Conservation (phyloP, 1,284 basidiomycete species). For the Chiua sp. region DNA sequence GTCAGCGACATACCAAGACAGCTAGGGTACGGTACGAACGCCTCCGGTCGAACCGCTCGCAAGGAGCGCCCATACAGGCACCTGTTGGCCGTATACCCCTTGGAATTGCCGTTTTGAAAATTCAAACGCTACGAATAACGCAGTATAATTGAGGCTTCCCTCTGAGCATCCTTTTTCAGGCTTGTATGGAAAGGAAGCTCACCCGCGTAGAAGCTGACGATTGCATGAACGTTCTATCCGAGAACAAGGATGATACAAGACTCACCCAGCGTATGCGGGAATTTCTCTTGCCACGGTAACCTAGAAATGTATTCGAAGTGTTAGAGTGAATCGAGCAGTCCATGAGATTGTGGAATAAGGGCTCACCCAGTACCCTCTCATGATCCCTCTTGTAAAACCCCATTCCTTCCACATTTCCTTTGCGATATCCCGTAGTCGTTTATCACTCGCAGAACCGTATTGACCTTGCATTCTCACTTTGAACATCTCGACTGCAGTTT, state of each 20-base stretch:
- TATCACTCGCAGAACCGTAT: slow-evolving; percentile 78
- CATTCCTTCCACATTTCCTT: slow-evolving; percentile 85
- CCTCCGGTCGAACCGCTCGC: slow-evolving; percentile 90
- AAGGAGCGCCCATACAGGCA: slow-evolving; percentile 92
- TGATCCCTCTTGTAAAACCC: slow-evolving; percentile 88
- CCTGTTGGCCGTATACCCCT: slow-evolving; percentile 59
- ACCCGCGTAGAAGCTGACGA: slow-evolving; percentile 78
- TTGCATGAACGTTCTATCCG: background rate
- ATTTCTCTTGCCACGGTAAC: slow-evolving; percentile 94
- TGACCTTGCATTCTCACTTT: slow-evolving; percentile 99
- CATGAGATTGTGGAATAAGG: background rate
- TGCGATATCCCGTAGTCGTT: slow-evolving; percentile 74
- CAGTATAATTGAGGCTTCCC: background rate
- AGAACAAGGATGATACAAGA: slow-evolving; percentile 21
- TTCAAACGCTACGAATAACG: slow-evolving; percentile 75
- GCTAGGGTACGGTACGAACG: slow-evolving; percentile 49
- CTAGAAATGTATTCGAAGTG: slow-evolving; percentile 42
- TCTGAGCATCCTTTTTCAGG: background rate
- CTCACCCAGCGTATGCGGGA: slow-evolving; percentile 92
- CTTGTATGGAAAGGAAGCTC: background rate
- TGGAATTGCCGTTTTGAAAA: slow-evolving; percentile 83
- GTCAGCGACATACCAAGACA: slow-evolving; percentile 4
- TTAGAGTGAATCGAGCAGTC: too few relatives aligned
- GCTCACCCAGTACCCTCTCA: slow-evolving; percentile 95
- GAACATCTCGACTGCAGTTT: slow-evolving; percentile 85